Conservation (phyloP, 2,329 filamentous ascomycete genomes). For the Uncinocarpus reesii region DNA sequence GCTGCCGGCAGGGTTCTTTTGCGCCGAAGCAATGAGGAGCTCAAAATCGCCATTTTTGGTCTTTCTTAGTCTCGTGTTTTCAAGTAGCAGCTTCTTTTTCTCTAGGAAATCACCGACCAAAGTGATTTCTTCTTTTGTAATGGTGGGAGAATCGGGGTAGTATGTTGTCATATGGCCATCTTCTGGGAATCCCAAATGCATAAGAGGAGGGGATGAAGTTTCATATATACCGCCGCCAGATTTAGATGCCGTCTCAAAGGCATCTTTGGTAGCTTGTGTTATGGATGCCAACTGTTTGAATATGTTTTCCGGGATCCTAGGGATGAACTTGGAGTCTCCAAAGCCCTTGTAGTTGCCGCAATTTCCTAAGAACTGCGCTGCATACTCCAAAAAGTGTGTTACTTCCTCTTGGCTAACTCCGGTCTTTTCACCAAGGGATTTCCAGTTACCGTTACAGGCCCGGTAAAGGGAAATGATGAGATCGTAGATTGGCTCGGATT, state of each 20-base stretch:
- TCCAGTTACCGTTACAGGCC: constrained; percentile 59
- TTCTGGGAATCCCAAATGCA: constrained; percentile 67
- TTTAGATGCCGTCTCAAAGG: constrained; percentile 54
- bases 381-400: constrained; percentile 62
- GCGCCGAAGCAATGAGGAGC: constrained; percentile 62
- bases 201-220: constrained; percentile 50
- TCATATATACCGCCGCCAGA: constrained; percentile 59
- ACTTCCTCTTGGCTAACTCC: constrained; percentile 55
- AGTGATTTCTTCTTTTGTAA: constrained; percentile 65
- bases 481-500: constrained; percentile 71
- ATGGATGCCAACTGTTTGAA: constrained; percentile 56
- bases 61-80: constrained; percentile 69
- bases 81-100: constrained; percentile 57
- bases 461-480: constrained; percentile 65
- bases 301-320: constrained; percentile 54
- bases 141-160: constrained; percentile 64
- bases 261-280: constrained; percentile 49
- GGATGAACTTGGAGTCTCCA: constrained; percentile 75
- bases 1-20: constrained; percentile 47
- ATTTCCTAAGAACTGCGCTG: constrained; percentile 69
- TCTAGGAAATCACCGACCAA: constrained; percentile 63
- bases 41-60: constrained; percentile 54
- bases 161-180: constrained; percentile 71
- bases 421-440: constrained; percentile 53
- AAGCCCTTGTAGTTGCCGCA: constrained; percentile 80